A percentile compares a stretch with the other conserved stretches of the same genome.
These are phyloP conservation scores for Nicotiana rustica DNA, from an alignment of 305 asterid species.

Conservation along the genomic window DNA sequence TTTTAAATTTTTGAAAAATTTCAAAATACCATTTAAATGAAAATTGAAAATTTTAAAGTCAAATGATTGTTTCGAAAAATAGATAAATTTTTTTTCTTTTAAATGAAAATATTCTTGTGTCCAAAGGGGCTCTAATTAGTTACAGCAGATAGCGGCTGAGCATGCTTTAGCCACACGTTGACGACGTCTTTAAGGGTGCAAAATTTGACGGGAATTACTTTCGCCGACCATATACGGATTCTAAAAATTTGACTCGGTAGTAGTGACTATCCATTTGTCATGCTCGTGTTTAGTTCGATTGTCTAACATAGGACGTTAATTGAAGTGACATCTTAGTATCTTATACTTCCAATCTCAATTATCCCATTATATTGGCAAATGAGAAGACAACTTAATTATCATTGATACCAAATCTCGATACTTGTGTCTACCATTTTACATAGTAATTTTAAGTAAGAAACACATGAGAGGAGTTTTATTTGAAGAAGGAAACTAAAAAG, in stretches of 20 bases:
- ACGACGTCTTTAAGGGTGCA: constrained; percentile 1
- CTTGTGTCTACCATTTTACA: too few relatives aligned
- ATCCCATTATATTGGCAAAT: too few relatives aligned
- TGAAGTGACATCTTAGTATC: neutral
- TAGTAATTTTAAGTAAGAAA: too few relatives aligned
- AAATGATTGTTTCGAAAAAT: too few relatives aligned
- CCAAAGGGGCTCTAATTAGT: neutral
- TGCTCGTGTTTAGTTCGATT: neutral
- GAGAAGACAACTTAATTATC: too few relatives aligned
- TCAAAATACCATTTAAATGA: too few relatives aligned
- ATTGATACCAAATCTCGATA: too few relatives aligned
- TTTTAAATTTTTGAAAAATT: too few relatives aligned
- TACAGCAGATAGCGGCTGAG: neutral
- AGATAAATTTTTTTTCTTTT: too few relatives aligned
- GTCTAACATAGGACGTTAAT: neutral
- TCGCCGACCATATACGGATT: neutral
- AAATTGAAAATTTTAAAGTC: too few relatives aligned
- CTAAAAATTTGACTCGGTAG: neutral
- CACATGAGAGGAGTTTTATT: neutral
- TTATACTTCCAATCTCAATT: neutral
- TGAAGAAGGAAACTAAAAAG: constrained; percentile 15
- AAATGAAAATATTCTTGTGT: neutral
- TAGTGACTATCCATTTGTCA: neutral
- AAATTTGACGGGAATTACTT: neutral
- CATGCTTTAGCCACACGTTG: constrained; percentile 3